phyloP scores from a whole-genome alignment of 2,329 filamentous ascomycete genomes.

The Penicillium verrucosum region DNA sequence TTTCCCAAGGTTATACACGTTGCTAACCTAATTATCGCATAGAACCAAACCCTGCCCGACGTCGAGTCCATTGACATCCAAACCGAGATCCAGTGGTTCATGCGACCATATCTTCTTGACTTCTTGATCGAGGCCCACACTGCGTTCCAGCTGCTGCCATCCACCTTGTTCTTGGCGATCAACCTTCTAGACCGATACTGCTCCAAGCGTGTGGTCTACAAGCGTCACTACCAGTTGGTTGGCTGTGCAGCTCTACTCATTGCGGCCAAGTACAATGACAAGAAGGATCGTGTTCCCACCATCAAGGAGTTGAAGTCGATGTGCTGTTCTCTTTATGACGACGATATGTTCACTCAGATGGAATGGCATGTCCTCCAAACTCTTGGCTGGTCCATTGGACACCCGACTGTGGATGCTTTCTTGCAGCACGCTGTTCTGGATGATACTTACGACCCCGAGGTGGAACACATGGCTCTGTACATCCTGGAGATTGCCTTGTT shows the following conservation, averaged over 20 bases:
- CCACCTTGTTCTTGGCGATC: constrained; percentile 92
- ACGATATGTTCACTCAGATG: constrained; percentile 99
- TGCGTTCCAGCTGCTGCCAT: constrained; percentile 87
- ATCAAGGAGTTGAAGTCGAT: constrained; percentile 97
- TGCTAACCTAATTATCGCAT: constrained; percentile 20
- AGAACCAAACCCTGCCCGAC: constrained; percentile 86
- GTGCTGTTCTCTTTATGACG: constrained; percentile 97
- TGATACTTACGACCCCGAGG: constrained; percentile 70
- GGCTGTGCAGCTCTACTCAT: constrained; percentile 95
- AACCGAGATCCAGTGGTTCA: constrained; percentile 99
- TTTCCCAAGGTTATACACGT: neutral
- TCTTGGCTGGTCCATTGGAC: constrained; percentile 91
- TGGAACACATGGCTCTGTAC: constrained; percentile 92
- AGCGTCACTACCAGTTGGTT: constrained; percentile 97
- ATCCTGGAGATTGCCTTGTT: constrained; percentile 93
- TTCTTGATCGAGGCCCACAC: constrained; percentile 97
- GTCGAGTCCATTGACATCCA: constrained; percentile 98
- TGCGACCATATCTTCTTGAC: constrained; percentile 96
- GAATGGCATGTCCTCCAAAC: constrained; percentile 99
- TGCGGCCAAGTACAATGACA: constrained; percentile 96
- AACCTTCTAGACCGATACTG: constrained; percentile 98
- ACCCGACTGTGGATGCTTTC: constrained; percentile 94
- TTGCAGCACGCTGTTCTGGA: constrained; percentile 82
- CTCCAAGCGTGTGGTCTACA: constrained; percentile 95
- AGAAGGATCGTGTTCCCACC: constrained; percentile 97